Base-by-base conservation (phyloP, 148 eudicot genomes). In the Suaeda aralocaspica region DNA sequence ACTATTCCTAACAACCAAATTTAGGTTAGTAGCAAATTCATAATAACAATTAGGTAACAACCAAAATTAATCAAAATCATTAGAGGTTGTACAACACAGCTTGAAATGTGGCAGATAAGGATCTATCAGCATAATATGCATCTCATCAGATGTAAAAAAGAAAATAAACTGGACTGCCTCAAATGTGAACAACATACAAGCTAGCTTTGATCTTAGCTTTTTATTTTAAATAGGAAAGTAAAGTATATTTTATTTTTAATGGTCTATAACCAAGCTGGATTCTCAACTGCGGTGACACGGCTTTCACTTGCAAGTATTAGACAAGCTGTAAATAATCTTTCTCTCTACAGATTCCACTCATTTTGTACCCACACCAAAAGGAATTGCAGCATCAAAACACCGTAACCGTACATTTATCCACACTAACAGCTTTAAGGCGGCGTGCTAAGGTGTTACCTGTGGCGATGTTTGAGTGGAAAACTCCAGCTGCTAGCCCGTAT, bases 401-500 rank as follows among this genome's bases (percentile, higher is more conserved):
- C 87, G 45, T 77, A 89, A 74, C 90, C 85, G 49, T n/a, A n/a
- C n/a, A n/a, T 91, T 91, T 56, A 89, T 79, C 97, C 97, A 91
- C 15, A 91, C 79, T 0, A 92, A 78, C 97, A 5, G 69, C 97
- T 72, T 70, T 80, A n/a, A 91, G 77, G 8, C 95, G 85, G 0
- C 97, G 77, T 26, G 85, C 63, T 81, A 91, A 36, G 8, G 84
- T 89, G 81, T 89, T 91, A 19, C 90, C 95, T 14, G 77, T 89
- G 64, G 87, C 84, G 15, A 91, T 21, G 79, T 83, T 87, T 85
- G 77, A 5, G 97, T 89, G n/a, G 74, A 85, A 84, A 0, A 91
- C 86, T n/a, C 97, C 95, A 0, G 97, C 95, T 22, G 95, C 97
- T 61, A 91, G 79, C 21, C 97, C 97, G 56, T 81, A 91, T n/a